phyloP scores from a whole-genome alignment of 768 basidiomycete genomes.

The Lepiota brunneoincarnata region DNA sequence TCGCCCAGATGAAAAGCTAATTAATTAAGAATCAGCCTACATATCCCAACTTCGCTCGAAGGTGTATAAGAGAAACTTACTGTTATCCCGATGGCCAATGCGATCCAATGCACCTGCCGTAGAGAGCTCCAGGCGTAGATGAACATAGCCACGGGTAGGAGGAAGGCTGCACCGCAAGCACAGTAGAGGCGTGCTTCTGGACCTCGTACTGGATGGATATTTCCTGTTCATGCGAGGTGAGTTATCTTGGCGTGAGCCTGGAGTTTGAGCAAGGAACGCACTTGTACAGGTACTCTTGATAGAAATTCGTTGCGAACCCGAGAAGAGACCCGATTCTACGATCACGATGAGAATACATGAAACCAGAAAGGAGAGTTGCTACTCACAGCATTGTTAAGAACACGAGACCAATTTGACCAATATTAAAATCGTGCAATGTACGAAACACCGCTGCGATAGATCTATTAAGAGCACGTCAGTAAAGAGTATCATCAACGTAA shows the following conservation, averaged over 20 bases:
- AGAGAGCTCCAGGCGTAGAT: conserved; percentile 74
- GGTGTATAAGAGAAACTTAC: conserved; percentile 18
- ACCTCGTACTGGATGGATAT: conserved; percentile 30
- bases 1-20: conserved; percentile 46
- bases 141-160: conserved; percentile 60
- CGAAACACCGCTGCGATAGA: conserved; percentile 38
- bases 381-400: conserved; percentile 58
- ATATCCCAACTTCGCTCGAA: background rate
- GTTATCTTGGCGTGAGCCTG: background rate
- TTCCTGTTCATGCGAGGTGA: conserved; percentile 23
- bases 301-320: conserved; percentile 43
- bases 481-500: background rate
- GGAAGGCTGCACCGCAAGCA: conserved; percentile 50
- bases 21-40: background rate
- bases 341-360: background rate
- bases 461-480: background rate
- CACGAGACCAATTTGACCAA: conserved; percentile 55
- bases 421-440: conserved; percentile 55
- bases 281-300: conserved; percentile 52
- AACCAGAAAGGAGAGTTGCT: background rate
- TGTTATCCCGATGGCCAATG: conserved; percentile 49
- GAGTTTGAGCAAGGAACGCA: conserved; percentile 19
- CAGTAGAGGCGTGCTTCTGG: conserved; percentile 62
- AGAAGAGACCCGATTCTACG: conserved; percentile 52
- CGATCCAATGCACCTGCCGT: conserved; percentile 57